These are phyloP conservation scores for Aspergillus texensis DNA, from an alignment of 2,329 filamentous ascomycete species.

Conservation along the genomic window DNA sequence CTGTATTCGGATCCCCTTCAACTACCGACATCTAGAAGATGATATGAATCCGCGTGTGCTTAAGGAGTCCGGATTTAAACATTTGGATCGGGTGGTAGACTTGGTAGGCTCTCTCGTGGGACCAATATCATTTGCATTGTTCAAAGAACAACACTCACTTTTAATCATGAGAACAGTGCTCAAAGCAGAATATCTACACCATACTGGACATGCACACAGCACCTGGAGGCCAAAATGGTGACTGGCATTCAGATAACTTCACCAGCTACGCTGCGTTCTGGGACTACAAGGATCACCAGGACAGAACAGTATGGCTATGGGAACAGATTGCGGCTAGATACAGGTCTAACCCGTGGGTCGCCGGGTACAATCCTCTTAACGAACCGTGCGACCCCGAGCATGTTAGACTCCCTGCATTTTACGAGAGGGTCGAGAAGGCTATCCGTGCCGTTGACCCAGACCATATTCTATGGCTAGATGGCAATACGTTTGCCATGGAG, in stretches of 20 bases:
- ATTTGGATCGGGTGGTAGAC: constrained; percentile 52
- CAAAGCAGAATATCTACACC: constrained; percentile 52
- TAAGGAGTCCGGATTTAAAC: constrained; percentile 51
- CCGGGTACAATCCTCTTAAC: constrained; percentile 57
- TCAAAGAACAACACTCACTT: not conserved
- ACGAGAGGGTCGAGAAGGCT: constrained; percentile 49
- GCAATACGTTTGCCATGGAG: constrained; percentile 51
- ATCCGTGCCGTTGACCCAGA: constrained; percentile 51
- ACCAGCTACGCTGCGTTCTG: constrained; percentile 53
- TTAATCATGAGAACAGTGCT: constrained; percentile 34
- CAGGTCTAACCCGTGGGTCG: constrained; percentile 50
- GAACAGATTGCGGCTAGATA: constrained; percentile 51
- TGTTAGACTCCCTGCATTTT: constrained; percentile 49
- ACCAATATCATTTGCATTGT: not conserved
- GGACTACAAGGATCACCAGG: constrained; percentile 56
- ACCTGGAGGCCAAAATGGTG: constrained; percentile 54
- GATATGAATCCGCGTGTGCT: constrained; percentile 51
- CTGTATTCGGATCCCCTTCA: constrained; percentile 63
- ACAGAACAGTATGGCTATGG: constrained; percentile 55
- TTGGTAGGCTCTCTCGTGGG: constrained; percentile 28
- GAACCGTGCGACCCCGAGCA: constrained; percentile 55
- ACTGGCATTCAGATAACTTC: constrained; percentile 55
- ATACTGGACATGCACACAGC: constrained; percentile 55
- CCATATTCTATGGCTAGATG: constrained; percentile 51
- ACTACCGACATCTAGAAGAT: constrained; percentile 58